A percentile compares a stretch with the other conserved stretches of the same genome.
phyloP scores from a whole-genome alignment of 148 eudicot genomes.

The Chenopodium suecicum region DNA sequence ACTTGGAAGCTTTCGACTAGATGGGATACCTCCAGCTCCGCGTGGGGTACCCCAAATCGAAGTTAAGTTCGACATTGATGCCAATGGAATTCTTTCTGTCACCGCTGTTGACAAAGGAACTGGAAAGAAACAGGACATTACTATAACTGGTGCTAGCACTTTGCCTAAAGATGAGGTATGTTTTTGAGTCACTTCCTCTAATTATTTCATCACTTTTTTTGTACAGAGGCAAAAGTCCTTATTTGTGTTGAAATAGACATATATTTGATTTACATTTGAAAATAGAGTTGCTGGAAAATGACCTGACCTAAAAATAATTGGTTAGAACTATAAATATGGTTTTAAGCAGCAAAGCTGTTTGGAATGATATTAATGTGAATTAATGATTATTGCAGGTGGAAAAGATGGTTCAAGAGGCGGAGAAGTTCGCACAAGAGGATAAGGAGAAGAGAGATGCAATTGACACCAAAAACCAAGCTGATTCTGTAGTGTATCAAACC shows the following conservation, averaged over 20 bases:
- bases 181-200: not conserved
- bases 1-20: conserved; percentile 63
- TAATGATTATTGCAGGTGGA: conserved; percentile 48
- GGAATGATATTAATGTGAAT: too few relatives aligned
- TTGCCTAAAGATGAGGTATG: conserved; percentile 66
- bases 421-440: conserved; percentile 67
- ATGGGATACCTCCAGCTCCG: conserved; percentile 78
- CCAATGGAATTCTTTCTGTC: conserved; percentile 71
- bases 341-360: not conserved
- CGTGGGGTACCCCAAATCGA: conserved; percentile 76
- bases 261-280: too few relatives aligned
- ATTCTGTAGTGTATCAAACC: conserved; percentile 61
- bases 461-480: conserved; percentile 76
- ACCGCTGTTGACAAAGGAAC: conserved; percentile 68
- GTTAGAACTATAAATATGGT: too few relatives aligned
- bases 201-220: too few relatives aligned
- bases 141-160: conserved; percentile 75
- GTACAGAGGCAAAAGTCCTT: too few relatives aligned
- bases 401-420: conserved; percentile 71
- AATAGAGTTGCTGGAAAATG: not conserved
- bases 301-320: not conserved
- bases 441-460: conserved; percentile 73
- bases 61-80: conserved; percentile 68
- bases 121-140: conserved; percentile 70
- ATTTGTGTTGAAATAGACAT: too few relatives aligned